Percentiles rank a stretch among this genome's conserved stretches.
phyloP scores from a whole-genome alignment of 2,329 filamentous ascomycete species.

The Acrocalymma vagum region DNA sequence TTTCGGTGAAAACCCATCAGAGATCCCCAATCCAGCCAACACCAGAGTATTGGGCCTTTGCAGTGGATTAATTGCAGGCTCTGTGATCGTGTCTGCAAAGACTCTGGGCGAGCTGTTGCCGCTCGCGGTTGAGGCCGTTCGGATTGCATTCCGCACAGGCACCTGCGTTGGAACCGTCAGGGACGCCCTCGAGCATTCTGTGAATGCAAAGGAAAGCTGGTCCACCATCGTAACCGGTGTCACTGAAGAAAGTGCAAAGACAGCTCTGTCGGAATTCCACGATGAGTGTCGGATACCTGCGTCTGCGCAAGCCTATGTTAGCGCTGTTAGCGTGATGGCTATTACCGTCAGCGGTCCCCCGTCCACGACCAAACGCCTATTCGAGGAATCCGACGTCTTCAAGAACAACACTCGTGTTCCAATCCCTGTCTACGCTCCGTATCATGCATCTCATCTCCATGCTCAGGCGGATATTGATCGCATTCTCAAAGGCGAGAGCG shows the following conservation, averaged over 20 bases:
- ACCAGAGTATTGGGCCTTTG: constrained; percentile 70
- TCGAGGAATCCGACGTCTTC: constrained; percentile 58
- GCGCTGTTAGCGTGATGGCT: constrained; percentile 66
- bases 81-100: constrained; percentile 70
- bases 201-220: constrained; percentile 69
- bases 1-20: constrained; percentile 63
- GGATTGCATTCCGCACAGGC: constrained; percentile 73
- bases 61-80: constrained; percentile 75
- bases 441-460: constrained; percentile 67
- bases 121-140: constrained; percentile 69
- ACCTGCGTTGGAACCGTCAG: constrained; percentile 53
- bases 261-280: constrained; percentile 66
- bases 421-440: constrained; percentile 66
- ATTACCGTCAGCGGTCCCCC: constrained; percentile 69
- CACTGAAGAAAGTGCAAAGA: constrained; percentile 60
- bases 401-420: constrained; percentile 60
- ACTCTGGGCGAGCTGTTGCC: constrained; percentile 69
- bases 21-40: constrained; percentile 58
- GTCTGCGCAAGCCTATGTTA: constrained; percentile 64
- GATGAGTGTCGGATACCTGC: constrained; percentile 59
- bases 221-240: constrained; percentile 70
- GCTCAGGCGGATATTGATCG: constrained; percentile 59
- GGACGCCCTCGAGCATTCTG: constrained; percentile 60
- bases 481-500: constrained; percentile 55
- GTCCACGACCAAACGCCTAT: constrained; percentile 60